Percentiles rank a stretch among this genome's conserved stretches.
Conservation (phyloP, 768 basidiomycete species). For the Amylocystis lapponica region DNA sequence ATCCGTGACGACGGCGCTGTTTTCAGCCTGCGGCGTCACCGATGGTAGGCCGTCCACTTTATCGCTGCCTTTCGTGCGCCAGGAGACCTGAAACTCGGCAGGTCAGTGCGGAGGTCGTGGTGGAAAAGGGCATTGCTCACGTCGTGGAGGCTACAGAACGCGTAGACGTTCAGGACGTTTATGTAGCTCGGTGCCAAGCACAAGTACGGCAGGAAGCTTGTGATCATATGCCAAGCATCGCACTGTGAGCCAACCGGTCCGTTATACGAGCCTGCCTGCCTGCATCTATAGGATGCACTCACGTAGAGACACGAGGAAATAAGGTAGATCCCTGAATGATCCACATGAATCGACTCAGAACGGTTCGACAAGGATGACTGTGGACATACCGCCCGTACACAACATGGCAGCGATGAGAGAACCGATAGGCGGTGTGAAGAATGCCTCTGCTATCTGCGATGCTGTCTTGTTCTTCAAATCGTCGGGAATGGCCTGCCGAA, state of each 20-base stretch:
- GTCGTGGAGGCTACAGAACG: slow-evolving; percentile 83
- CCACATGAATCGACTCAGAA: slow-evolving; percentile 32
- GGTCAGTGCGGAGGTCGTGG: slow-evolving; percentile 9
- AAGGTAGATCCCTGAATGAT: slow-evolving; percentile 57
- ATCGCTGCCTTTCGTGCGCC: too few species aligned
- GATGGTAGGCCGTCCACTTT: too few species aligned
- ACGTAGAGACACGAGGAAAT: slow-evolving; percentile 82
- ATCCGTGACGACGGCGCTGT: too few species aligned
- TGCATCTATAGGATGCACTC: too few species aligned
- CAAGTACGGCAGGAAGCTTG: slow-evolving; percentile 85
- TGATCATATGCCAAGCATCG: slow-evolving; percentile 97
- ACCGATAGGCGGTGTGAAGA: slow-evolving; percentile 75
- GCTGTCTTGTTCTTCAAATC: slow-evolving; percentile 44
- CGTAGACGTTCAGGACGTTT: slow-evolving; percentile 75
- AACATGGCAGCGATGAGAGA: slow-evolving; percentile 81
- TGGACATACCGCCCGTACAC: slow-evolving; percentile 76
- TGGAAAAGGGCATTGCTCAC: slow-evolving; percentile 34
- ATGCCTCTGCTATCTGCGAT: slow-evolving; percentile 44
- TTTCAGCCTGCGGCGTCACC: too few species aligned
- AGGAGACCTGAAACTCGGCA: slow-evolving; percentile 55
- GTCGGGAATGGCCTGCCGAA: slow-evolving; percentile 44
- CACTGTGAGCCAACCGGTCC: slow-evolving; percentile 59
- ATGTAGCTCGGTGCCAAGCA: slow-evolving; percentile 80
- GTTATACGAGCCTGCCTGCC: too few species aligned
- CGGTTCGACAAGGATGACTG: slow-evolving; percentile 11